A percentile compares a stretch with the other conserved stretches of the same genome.
Evolutionary conservation across 2,329 filamentous ascomycete species (phyloP).

Genomic region (Trichoderma atrobrunneum): DNA sequence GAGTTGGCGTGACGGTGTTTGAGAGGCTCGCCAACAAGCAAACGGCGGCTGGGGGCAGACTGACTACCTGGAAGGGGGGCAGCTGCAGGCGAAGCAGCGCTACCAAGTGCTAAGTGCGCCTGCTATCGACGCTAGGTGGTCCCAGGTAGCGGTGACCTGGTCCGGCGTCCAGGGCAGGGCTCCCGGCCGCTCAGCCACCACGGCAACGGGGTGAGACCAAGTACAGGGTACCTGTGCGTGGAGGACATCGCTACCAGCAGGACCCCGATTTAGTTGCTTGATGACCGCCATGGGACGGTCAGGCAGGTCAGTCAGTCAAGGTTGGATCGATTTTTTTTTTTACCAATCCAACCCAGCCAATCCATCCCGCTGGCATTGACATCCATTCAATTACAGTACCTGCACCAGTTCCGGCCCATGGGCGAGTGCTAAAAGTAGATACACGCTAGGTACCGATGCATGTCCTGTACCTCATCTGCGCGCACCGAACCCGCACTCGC

Average conservation of each 20-base stretch:
- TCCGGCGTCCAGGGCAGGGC: constrained; percentile 6
- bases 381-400: neutral
- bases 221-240: constrained; percentile 3
- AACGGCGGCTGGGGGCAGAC: constrained; percentile 14
- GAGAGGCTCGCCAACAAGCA: constrained; percentile 15
- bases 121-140: constrained; percentile 9
- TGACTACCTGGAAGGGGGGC: constrained; percentile 2
- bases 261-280: neutral
- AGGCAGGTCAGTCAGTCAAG: neutral
- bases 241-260: neutral
- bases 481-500: neutral
- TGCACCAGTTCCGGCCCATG: neutral
- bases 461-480: neutral
- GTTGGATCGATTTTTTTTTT: neutral
- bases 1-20: constrained; percentile 15
- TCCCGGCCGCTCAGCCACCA: constrained; percentile 15
- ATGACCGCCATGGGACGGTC: neutral
- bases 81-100: constrained; percentile 16
- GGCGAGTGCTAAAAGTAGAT: constrained; percentile 4
- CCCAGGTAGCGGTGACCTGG: constrained; percentile 16
- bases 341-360: neutral
- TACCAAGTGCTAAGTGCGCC: constrained; percentile 11
- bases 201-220: constrained; percentile 11
- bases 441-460: neutral
- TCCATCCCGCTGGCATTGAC: neutral